These are phyloP conservation scores for Spencermartinsiella europaea DNA, from an alignment of 805 yeast species.

Conservation along the genomic window DNA sequence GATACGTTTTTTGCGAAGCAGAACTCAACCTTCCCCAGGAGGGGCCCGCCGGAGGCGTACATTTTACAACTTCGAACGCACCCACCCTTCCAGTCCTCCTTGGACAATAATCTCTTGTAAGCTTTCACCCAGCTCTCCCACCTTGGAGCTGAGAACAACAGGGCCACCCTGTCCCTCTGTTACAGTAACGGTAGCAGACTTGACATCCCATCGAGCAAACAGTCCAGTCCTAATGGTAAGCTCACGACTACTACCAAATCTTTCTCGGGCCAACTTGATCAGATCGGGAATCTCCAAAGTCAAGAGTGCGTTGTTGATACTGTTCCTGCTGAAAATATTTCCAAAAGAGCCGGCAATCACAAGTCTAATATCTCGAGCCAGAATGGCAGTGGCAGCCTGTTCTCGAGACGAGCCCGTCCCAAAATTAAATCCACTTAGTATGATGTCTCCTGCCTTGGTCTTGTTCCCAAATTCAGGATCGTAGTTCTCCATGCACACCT, in stretches of 20 bases:
- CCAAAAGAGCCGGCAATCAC: conserved; percentile 98
- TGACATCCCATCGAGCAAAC: conserved; percentile 89
- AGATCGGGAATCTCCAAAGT: conserved; percentile 91
- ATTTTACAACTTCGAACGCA: conserved; percentile 43
- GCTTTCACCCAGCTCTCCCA: conserved; percentile 92
- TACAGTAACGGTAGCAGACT: conserved; percentile 74
- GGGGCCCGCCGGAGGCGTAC: not conserved
- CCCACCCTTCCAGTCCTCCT: conserved; percentile 99
- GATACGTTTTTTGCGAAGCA: not conserved
- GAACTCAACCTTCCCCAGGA: not conserved
- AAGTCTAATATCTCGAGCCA: conserved; percentile 87
- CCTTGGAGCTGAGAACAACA: conserved; percentile 72
- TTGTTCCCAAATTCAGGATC: conserved; percentile 81
- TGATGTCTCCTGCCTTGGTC: conserved; percentile 82
- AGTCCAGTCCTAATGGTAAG: conserved; percentile 94
- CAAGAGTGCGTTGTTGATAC: conserved; percentile 91
- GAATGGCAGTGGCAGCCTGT: conserved; percentile 97
- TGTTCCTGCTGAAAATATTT: conserved; percentile 91
- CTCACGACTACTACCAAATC: conserved; percentile 55
- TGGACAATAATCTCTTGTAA: conserved; percentile 94
- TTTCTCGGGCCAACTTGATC: conserved; percentile 68
- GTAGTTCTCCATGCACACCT: conserved; percentile 99
- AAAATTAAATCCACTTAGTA: conserved; percentile 88
- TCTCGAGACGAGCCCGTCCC: conserved; percentile 99
- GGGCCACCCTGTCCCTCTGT: conserved; percentile 49